Evolutionary conservation across 2,329 filamentous ascomycete genomes (phyloP), one percentile per base, ranked within the genome.

Genomic region (Xylaria sp.): DNA sequence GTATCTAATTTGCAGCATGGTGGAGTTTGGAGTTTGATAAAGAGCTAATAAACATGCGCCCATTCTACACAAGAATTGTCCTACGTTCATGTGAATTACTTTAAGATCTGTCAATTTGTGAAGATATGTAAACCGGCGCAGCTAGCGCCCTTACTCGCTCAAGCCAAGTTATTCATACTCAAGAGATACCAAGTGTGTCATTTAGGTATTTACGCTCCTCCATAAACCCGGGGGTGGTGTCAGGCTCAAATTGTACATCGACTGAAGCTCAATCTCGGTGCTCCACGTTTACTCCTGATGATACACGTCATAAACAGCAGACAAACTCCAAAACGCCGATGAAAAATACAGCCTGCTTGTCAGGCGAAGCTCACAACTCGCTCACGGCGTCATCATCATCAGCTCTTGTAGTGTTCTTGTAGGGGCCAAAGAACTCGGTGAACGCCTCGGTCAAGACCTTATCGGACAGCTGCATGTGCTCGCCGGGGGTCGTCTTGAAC

Each of bases 381-480:
- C 61, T 59, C 1, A 60, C 45, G 3, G 7, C 10, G 20, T 63
- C 50, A 2, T 39, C 1, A 15, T 55, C 50, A 2, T 39, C 1
- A 15, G 50, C 43, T 18, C 9, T 52, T 4, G 50, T 30, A 10
- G 57, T 32, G 12, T 56, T 78, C 63, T 80, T 80, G 63, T 78
- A 77, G 0, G 85, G 85, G 3, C 90, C 89, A 76, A 91, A 91
- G 75, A 89, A 93, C 72, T 88, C 85, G 59, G 79, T 79, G 75
- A 97, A 93, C 3, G 89, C 86, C 56, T 87, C 83, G 67, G 82
- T 86, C 76, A 98, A 78, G 34, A 90, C 79, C 73, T 91, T 83
- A 12, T 93, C 88, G 0, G 83, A 81, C 69, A 98, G 82, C 69
- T 90, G 82, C 94, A 99, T 98, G 82, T 99, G 96, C 28, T 88